Base-by-base conservation (phyloP, 2,329 filamentous ascomycete genomes). In the Colletotrichum abscissum region DNA sequence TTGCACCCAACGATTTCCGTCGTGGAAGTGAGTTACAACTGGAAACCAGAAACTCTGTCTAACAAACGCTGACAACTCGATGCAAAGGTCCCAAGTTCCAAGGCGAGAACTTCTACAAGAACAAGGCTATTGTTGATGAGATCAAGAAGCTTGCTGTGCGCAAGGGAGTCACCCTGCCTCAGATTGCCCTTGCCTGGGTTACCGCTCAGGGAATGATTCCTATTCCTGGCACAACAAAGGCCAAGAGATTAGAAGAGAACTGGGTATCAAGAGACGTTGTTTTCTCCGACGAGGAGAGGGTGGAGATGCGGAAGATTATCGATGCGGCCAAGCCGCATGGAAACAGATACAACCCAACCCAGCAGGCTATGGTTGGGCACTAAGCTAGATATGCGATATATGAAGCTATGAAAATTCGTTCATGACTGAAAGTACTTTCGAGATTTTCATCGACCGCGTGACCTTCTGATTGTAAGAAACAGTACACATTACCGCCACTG, bases 151-250 rank as follows among this genome's bases (percentile, higher is more conserved):
- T 86, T 1, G 82, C 84, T 1, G n/a, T 42, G 3, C 77, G 76
- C 3, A 84, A 80, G 68, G 80, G 80, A 3, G 82, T 80, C 75
- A 78, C 75, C 0, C 64, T 80, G 26, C 75, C 80, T 3, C 83
- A 85, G 60, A 78, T 84, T 7, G 82, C 83, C 0, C 78, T 84
- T 1, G 81, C 83, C 0, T 85, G 82, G 83, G 82, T 84, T 1
- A 81, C 79, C 11, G 77, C 82, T 77, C 81, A 85, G 54, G 81
- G 81, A 0, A 77, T 85, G 77, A 85, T 88, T 72, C 78, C 85
- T 0, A 87, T 87, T 62, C 85, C 86, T 0, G 86, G 86, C 1
- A 86, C 84, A 0, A 86, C 84, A 0, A 86, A 85, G 74, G 69
- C 80, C 0, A 60, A 72, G 4, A 79, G 84, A 0, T 62, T 85